These are phyloP conservation scores for Bisporella sp. DNA, from an alignment of 2,329 filamentous ascomycete genomes.

Conservation along the genomic window DNA sequence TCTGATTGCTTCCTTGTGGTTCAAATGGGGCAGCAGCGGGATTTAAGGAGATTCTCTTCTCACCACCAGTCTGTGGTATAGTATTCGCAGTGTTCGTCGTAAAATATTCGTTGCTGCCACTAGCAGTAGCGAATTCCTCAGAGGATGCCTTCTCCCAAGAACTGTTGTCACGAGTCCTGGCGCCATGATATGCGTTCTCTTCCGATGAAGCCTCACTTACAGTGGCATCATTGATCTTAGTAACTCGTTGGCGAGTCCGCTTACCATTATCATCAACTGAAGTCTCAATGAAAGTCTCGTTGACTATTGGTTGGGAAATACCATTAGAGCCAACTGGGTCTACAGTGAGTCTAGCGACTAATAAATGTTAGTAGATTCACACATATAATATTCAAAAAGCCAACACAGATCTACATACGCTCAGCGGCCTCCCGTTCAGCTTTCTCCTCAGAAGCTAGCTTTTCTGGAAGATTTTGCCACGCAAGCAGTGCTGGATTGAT, in stretches of 20 bases:
- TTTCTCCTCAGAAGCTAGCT: constrained; percentile 21
- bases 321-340: constrained; percentile 3
- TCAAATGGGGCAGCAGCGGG: too few species aligned
- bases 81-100: too few species aligned
- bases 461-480: constrained; percentile 17
- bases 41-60: too few species aligned
- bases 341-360: background rate
- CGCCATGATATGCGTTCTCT: too few species aligned
- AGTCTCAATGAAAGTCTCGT: constrained; percentile 25
- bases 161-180: too few species aligned
- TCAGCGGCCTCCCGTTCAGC: constrained; percentile 13
- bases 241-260: constrained; percentile 1
- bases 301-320: constrained; percentile 14
- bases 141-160: too few species aligned
- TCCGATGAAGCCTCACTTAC: too few species aligned
- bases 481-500: constrained; percentile 14
- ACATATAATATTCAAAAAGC: background rate
- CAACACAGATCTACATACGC: background rate
- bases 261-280: constrained; percentile 23
- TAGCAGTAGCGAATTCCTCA: too few species aligned
- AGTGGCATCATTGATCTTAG: too few species aligned
- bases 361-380: background rate
- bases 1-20: too few species aligned
- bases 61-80: too few species aligned
- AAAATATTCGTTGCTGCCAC: too few species aligned